Percentiles rank a stretch among this genome's conserved stretches.
Evolutionary conservation across 371 early-diverging fungal genomes (phyloP).

Genomic region (Mucor plumbeus): DNA sequence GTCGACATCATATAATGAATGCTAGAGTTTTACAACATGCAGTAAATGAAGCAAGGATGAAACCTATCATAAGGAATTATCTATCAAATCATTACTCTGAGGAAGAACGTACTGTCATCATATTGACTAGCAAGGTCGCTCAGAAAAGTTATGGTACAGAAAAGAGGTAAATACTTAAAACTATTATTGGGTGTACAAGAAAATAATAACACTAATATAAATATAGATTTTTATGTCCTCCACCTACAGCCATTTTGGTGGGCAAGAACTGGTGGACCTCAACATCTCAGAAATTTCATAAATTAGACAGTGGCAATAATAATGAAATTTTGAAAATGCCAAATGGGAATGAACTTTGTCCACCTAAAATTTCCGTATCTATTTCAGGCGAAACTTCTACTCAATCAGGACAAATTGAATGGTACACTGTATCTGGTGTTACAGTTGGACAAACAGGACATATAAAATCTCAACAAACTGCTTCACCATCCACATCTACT

Average conservation of each 20-base stretch:
- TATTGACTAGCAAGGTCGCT: conserved; percentile 79
- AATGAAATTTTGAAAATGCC: conserved; percentile 25
- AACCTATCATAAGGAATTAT: conserved; percentile 52
- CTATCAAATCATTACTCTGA: conserved; percentile 24
- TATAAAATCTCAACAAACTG: conserved; percentile 19
- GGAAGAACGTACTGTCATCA: conserved; percentile 67
- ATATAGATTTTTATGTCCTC: conserved; percentile 73
- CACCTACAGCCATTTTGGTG: conserved; percentile 76
- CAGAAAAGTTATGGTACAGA: conserved; percentile 86
- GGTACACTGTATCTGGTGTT: conserved; percentile 44
- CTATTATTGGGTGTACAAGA: too few species aligned
- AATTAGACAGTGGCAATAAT: not conserved
- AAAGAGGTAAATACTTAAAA: conserved; percentile 52
- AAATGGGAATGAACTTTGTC: conserved; percentile 16
- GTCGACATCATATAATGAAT: not conserved
- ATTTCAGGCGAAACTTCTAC: conserved; percentile 44
- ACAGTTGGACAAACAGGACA: conserved; percentile 43
- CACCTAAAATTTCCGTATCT: conserved; percentile 34
- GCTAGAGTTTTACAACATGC: conserved; percentile 35
- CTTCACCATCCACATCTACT: conserved; percentile 7
- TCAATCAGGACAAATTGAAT: conserved; percentile 45
- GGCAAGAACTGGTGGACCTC: conserved; percentile 70
- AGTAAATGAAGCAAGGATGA: conserved; percentile 32
- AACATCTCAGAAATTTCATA: not conserved
- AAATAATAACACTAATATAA: too few species aligned